Conservation (phyloP, 2,329 filamentous ascomycete species). For the Madurella fahalii region DNA sequence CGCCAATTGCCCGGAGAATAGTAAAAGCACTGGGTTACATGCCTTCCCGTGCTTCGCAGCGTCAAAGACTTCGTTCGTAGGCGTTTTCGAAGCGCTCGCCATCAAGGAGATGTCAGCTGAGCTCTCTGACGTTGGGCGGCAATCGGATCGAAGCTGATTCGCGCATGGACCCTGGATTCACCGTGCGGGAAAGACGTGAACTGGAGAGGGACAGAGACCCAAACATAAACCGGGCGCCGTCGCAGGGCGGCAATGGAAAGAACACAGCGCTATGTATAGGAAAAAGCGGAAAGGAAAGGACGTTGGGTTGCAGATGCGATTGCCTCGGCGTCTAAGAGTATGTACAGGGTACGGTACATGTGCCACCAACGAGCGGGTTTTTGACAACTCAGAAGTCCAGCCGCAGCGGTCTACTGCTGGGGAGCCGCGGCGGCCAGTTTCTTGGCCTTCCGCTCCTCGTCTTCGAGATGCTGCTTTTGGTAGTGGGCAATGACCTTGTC, state of each 20-base stretch:
- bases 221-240: background rate
- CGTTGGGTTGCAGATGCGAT: constrained; percentile 8
- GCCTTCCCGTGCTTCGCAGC: constrained; percentile 19
- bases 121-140: constrained; percentile 2
- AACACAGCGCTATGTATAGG: background rate
- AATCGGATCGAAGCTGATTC: background rate
- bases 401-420: constrained; percentile 28
- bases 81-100: constrained; percentile 5
- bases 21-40: constrained; percentile 2
- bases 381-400: constrained; percentile 6
- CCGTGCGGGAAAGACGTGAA: background rate
- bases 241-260: background rate
- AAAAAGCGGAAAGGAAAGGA: constrained; percentile 5
- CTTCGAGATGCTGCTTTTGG: constrained; percentile 48
- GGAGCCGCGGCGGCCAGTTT: constrained; percentile 40
- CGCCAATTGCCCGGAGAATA: background rate
- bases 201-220: background rate
- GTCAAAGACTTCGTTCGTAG: constrained; percentile 12
- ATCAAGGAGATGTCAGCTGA: constrained; percentile 18
- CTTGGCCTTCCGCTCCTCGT: constrained; percentile 52
- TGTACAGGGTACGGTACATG: constrained; percentile 16
- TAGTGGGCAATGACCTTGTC: constrained; percentile 57
- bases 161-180: constrained; percentile 10
- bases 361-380: constrained; percentile 17
- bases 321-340: constrained; percentile 16